Evolutionary conservation across 1,284 basidiomycete species (phyloP).

Genomic region (Melanopsichium pennsylvanicum): DNA sequence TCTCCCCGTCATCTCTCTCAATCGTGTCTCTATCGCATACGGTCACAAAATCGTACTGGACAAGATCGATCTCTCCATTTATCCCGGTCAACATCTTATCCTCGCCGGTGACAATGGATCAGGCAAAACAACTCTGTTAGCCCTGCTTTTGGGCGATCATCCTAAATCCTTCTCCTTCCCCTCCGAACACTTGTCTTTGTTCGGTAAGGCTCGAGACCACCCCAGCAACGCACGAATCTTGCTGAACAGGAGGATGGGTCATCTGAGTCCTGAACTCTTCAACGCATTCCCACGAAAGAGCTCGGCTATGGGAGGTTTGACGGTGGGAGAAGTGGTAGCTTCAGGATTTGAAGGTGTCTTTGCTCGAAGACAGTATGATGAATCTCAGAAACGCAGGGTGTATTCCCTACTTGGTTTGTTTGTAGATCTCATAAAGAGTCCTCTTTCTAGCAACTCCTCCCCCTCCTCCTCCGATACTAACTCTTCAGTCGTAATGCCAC

Average conservation of each 20-base stretch:
- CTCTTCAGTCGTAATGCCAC: too few species aligned
- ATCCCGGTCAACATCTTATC: slow-evolving; percentile 40
- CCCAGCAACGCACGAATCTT: slow-evolving; percentile 52
- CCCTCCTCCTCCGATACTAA: too few species aligned
- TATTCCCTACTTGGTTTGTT: slow-evolving; percentile 33
- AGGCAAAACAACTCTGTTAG: slow-evolving; percentile 94
- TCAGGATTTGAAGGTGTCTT: slow-evolving; percentile 62
- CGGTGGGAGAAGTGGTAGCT: slow-evolving; percentile 53
- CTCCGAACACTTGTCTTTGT: slow-evolving; percentile 46
- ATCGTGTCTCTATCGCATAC: slow-evolving; percentile 78
- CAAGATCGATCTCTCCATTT: slow-evolving; percentile 38
- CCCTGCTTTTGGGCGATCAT: slow-evolving; percentile 90
- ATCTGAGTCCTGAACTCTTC: slow-evolving; percentile 87
- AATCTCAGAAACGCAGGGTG: slow-evolving; percentile 28
- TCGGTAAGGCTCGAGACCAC: slow-evolving; percentile 49
- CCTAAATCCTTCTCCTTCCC: slow-evolving; percentile 82
- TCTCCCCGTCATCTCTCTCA: slow-evolving; percentile 74
- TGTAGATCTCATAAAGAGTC: slow-evolving; percentile 40
- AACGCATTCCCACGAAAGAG: slow-evolving; percentile 78
- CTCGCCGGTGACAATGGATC: slow-evolving; percentile 70
- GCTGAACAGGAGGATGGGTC: slow-evolving; percentile 68
- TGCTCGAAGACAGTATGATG: slow-evolving; percentile 18
- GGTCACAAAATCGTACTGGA: slow-evolving; percentile 71
- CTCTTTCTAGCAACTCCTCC: not conserved
- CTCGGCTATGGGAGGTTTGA: slow-evolving; percentile 49